A percentile compares a stretch with the other conserved stretches of the same genome.
Evolutionary conservation across 257 asterid genomes (phyloP).

Genomic region (Coffea canephora): DNA sequence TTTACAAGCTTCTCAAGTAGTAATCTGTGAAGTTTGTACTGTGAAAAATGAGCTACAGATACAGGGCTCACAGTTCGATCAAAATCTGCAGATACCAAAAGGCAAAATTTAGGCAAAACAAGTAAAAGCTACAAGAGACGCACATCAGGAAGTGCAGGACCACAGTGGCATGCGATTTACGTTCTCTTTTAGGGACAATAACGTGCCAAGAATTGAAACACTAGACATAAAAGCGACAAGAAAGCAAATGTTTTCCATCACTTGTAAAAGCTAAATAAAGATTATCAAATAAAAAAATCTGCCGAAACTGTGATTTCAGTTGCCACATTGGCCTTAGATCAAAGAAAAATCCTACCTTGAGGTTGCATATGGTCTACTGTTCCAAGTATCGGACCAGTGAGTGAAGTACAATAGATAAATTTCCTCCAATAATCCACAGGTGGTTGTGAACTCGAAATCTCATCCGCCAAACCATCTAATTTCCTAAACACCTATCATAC

Average conservation of each 20-base stretch:
- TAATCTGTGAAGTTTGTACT: constrained; percentile 71
- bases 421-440: constrained; percentile 95
- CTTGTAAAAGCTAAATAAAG: background rate
- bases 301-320: constrained; percentile 5
- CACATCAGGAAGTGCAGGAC: too few relatives aligned
- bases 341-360: constrained; percentile 50
- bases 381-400: constrained; percentile 79
- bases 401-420: constrained; percentile 84
- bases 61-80: constrained; percentile 74
- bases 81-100: constrained; percentile 61
- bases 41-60: constrained; percentile 96
- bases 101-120: background rate
- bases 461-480: constrained; percentile 78
- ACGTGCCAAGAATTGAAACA: background rate
- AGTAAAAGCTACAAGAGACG: too few relatives aligned
- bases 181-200: background rate
- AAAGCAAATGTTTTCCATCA: background rate
- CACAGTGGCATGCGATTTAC: too few relatives aligned
- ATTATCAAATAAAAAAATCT: background rate
- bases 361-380: constrained; percentile 90
- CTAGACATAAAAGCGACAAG: background rate
- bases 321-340: background rate
- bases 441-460: constrained; percentile 72
- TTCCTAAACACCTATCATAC: constrained; percentile 71
- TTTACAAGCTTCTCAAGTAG: constrained; percentile 62